phyloP scores from a whole-genome alignment of 495 filamentous ascomycete genomes.

The Penicillium turbatum region DNA sequence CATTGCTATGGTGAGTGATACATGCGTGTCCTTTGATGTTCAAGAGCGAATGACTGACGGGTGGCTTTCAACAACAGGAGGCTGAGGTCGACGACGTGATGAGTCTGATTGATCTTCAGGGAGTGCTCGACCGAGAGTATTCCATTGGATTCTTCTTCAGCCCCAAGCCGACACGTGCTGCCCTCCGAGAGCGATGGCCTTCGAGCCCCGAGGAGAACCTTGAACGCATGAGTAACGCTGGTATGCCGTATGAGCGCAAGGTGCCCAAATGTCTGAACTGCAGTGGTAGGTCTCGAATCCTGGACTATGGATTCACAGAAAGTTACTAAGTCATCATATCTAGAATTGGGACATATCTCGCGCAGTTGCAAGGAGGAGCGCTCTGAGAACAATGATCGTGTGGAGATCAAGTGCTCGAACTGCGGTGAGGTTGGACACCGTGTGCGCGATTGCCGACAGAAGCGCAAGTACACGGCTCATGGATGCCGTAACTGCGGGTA shows the following conservation, averaged over 20 bases:
- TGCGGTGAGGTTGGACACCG: conserved; percentile 72
- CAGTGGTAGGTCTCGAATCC: conserved; percentile 38
- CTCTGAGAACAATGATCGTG: conserved; percentile 37
- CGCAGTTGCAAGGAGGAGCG: conserved; percentile 63
- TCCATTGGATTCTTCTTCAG: conserved; percentile 64
- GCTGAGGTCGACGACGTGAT: conserved; percentile 53
- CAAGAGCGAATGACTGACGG: not conserved
- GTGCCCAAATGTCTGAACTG: conserved; percentile 70
- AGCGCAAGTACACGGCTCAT: conserved; percentile 51
- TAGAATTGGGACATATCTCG: conserved; percentile 68
- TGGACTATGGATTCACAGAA: not conserved
- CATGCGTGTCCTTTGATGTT: not conserved
- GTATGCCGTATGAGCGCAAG: conserved; percentile 61
- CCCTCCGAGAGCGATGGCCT: conserved; percentile 62
- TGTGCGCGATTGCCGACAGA: conserved; percentile 61
- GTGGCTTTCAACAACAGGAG: conserved; percentile 38
- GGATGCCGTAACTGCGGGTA: conserved; percentile 84
- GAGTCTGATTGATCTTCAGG: conserved; percentile 80
- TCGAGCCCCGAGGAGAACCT: conserved; percentile 61
- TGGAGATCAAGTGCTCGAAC: conserved; percentile 67
- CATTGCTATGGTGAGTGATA: conserved; percentile 58
- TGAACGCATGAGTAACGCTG: conserved; percentile 67
- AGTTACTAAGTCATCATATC: not conserved
- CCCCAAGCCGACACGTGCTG: conserved; percentile 59
- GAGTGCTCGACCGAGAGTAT: conserved; percentile 71